phyloP scores from a whole-genome alignment of 768 basidiomycete species.

The Leccinum ochraceum region DNA sequence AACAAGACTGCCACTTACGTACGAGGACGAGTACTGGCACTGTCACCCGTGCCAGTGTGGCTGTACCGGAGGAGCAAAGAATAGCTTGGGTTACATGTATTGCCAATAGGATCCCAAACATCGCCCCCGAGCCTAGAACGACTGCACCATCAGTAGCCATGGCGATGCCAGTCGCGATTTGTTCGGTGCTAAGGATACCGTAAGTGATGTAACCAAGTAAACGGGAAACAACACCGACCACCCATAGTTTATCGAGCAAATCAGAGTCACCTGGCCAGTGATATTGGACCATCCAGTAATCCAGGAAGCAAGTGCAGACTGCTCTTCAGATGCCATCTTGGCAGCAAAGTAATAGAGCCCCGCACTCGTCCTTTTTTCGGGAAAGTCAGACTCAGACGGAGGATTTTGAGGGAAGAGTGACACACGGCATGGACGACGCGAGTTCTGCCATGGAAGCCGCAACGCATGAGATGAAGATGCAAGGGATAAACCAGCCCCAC shows the following conservation, averaged over 20 bases:
- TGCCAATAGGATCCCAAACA: slow-evolving; percentile 22
- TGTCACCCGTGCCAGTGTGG: slow-evolving; percentile 21
- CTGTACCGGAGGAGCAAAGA: slow-evolving; percentile 22
- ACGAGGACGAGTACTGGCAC: slow-evolving; percentile 10
- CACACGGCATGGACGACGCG: slow-evolving; percentile 11
- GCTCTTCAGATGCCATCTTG: slow-evolving; percentile 24
- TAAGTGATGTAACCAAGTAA: neutral
- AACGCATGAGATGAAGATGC: slow-evolving; percentile 11
- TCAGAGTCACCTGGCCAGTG: slow-evolving; percentile 24
- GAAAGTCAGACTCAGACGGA: neutral
- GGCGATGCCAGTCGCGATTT: slow-evolving; percentile 18
- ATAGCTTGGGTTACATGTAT: slow-evolving; percentile 19
- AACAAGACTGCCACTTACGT: slow-evolving; percentile 11
- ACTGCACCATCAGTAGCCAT: slow-evolving; percentile 21
- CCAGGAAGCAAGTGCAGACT: slow-evolving; percentile 26
- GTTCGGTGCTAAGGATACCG: slow-evolving; percentile 14
- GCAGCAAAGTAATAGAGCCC: slow-evolving; percentile 29
- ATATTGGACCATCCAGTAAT: slow-evolving; percentile 29
- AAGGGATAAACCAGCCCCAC: slow-evolving; percentile 10
- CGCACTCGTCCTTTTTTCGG: slow-evolving; percentile 22
- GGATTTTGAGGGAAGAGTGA: neutral
- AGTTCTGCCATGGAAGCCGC: slow-evolving; percentile 13
- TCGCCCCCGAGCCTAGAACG: slow-evolving; percentile 17
- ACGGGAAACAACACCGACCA: slow-evolving; percentile 12
- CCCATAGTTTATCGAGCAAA: slow-evolving; percentile 24